These are phyloP conservation scores for Fragaria iinumae DNA, from an alignment of 306 rosid species.

Conservation along the genomic window DNA sequence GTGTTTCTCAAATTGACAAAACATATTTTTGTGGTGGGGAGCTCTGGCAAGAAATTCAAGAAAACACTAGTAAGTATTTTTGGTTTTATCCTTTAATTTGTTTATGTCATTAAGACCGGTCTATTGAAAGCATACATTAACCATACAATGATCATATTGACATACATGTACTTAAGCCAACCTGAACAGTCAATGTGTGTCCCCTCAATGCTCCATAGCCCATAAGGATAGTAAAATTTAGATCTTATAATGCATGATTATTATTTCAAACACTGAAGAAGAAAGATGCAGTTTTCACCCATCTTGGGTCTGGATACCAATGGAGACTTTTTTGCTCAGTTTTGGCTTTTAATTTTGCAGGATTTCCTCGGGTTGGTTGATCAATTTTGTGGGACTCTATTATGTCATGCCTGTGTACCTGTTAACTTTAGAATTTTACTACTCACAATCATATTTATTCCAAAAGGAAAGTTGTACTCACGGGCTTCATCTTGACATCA, in stretches of 20 bases:
- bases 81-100: not conserved
- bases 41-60: constrained; percentile 79
- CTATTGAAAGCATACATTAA: not conserved
- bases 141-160: not conserved
- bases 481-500: constrained; percentile 3
- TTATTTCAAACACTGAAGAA: not conserved
- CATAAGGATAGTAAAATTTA: not conserved
- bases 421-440: not conserved
- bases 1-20: constrained; percentile 83
- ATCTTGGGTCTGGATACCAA: not conserved
- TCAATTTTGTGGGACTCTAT: not conserved
- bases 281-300: not conserved
- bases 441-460: not conserved
- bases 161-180: not conserved
- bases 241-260: no score
- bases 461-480: constrained; percentile 12
- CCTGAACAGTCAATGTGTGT: not conserved
- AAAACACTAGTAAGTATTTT: constrained; percentile 74
- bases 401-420: not conserved
- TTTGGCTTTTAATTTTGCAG: constrained; percentile 38
- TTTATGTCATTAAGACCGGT: not conserved
- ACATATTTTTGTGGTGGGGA: constrained; percentile 78
- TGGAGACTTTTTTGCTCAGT: constrained; percentile 33
- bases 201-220: not conserved
- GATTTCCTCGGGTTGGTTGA: constrained; percentile 95